phyloP scores from a whole-genome alignment of 176 grass and related monocot species.

The Carex myosuroides region DNA sequence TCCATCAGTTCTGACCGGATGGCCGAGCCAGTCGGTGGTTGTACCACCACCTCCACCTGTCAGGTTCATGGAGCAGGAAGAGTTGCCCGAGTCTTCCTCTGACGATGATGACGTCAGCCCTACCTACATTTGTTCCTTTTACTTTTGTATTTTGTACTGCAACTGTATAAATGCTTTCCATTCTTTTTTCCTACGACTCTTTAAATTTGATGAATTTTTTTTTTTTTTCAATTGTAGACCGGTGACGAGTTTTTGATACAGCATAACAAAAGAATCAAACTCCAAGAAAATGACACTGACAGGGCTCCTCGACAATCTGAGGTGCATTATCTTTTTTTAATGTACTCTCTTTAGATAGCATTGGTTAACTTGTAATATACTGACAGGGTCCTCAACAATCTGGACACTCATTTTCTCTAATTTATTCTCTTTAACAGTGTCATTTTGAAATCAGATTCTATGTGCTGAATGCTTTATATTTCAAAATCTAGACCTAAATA shows the following conservation, averaged over 20 bases:
- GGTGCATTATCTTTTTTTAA: conserved; percentile 29
- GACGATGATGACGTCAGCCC: conserved; percentile 86
- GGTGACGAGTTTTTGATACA: conserved; percentile 83
- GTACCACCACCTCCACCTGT: conserved; percentile 7
- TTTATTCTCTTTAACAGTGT: neutral
- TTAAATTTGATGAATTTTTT: neutral
- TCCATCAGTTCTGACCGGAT: conserved; percentile 33
- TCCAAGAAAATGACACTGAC: conserved; percentile 40
- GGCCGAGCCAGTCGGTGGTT: conserved; percentile 29
- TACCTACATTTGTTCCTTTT: conserved; percentile 16
- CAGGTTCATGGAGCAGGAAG: conserved; percentile 64
- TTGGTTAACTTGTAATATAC: neutral
- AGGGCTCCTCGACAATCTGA: conserved; percentile 49
- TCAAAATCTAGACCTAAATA: conserved; percentile 1
- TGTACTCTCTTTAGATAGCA: conserved; percentile 7
- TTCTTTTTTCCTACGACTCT: neutral
- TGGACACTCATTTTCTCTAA: conserved; percentile 27
- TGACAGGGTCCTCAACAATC: conserved; percentile 37
- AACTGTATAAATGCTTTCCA: neutral
- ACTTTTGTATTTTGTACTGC: neutral
- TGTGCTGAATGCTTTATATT: neutral
- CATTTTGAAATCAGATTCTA: conserved; percentile 7
- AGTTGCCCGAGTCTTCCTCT: conserved; percentile 75
- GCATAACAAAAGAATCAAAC: conserved; percentile 65
- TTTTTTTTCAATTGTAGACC: conserved; percentile 47